phyloP scores from a whole-genome alignment of 345 rosid genomes.

The Eucalyptus marginata region DNA sequence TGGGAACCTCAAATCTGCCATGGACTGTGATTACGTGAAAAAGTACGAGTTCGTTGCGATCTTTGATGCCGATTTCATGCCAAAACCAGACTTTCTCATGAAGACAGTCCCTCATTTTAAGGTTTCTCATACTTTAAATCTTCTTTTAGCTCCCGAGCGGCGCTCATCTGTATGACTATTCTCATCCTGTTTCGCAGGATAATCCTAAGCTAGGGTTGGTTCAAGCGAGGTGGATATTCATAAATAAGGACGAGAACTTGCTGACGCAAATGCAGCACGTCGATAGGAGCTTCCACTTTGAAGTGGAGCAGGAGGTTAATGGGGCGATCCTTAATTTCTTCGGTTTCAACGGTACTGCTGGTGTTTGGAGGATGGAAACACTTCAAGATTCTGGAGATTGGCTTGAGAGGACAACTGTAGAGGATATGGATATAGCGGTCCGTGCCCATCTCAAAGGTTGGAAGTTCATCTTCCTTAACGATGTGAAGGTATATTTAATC shows the following conservation, averaged over 20 bases:
- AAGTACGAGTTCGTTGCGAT: conserved; percentile 3
- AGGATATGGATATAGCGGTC: conserved; percentile 7
- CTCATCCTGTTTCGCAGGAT: not conserved
- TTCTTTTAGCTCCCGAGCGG: not conserved
- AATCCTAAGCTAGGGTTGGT: conserved; percentile 7
- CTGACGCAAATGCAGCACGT: conserved; percentile 1
- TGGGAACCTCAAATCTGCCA: conserved; percentile 12
- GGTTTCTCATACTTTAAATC: not conserved
- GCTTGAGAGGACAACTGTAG: conserved; percentile 10
- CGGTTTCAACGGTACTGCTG: conserved; percentile 9
- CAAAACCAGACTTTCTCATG: conserved; percentile 8
- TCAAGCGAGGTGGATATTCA: conserved; percentile 3
- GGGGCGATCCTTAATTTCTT: conserved; percentile 3
- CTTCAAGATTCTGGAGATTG: conserved; percentile 8
- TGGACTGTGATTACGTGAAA: not conserved
- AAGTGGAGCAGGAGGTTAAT: conserved; percentile 13
- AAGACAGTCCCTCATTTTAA: conserved; percentile 5
- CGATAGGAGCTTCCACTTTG: conserved; percentile 10
- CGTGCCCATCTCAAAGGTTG: conserved; percentile 9
- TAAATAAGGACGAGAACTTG: conserved; percentile 4
- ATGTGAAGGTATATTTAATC: not conserved
- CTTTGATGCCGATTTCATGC: conserved; percentile 7
- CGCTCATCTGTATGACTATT: not conserved
- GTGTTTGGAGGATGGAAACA: conserved; percentile 7
- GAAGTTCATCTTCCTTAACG: conserved; percentile 11